A percentile compares a stretch with the other conserved stretches of the same genome.
phyloP scores from a whole-genome alignment of 805 yeast species.

The Cyberlindnera lachancei region DNA sequence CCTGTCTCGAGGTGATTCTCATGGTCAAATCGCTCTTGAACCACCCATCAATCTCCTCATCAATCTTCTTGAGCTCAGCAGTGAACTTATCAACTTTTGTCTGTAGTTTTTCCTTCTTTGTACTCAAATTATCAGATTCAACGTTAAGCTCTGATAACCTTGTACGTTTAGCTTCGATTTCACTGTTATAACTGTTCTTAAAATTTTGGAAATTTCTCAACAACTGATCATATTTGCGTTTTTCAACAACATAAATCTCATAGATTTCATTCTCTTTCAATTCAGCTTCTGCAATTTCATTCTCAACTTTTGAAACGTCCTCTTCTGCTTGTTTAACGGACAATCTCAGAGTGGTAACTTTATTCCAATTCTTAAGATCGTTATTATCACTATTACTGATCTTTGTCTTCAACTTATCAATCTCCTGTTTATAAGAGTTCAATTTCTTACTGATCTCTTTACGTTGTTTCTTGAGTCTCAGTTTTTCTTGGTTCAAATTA shows the following conservation, averaged over 20 bases:
- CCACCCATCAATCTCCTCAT: conserved; percentile 12
- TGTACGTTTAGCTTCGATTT: conserved; percentile 17
- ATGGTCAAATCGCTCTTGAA: conserved; percentile 8
- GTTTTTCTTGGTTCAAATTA: conserved; percentile 48
- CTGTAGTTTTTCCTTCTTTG: conserved; percentile 27
- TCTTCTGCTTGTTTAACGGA: conserved; percentile 21
- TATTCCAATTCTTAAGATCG: conserved; percentile 41
- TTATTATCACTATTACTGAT: conserved; percentile 40
- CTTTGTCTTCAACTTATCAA: conserved; percentile 43
- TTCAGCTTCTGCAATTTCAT: conserved; percentile 10
- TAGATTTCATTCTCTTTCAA: conserved; percentile 28
- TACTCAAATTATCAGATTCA: conserved; percentile 24
- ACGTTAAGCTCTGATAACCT: conserved; percentile 20
- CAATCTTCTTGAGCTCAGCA: conserved; percentile 11
- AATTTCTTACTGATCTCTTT: conserved; percentile 52
- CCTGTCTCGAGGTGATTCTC: conserved; percentile 14
- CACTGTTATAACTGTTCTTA: conserved; percentile 23
- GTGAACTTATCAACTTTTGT: conserved; percentile 25
- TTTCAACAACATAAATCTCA: conserved; percentile 31
- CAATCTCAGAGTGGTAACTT: conserved; percentile 13
- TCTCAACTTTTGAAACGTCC: conserved; percentile 17
- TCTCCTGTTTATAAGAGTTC: conserved; percentile 44
- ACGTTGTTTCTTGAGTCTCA: conserved; percentile 47
- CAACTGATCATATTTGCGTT: conserved; percentile 30
- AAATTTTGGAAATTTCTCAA: conserved; percentile 25